Evolutionary conservation across 352 stramenopile species (phyloP).

Genomic region (Pythium volutum): DNA sequence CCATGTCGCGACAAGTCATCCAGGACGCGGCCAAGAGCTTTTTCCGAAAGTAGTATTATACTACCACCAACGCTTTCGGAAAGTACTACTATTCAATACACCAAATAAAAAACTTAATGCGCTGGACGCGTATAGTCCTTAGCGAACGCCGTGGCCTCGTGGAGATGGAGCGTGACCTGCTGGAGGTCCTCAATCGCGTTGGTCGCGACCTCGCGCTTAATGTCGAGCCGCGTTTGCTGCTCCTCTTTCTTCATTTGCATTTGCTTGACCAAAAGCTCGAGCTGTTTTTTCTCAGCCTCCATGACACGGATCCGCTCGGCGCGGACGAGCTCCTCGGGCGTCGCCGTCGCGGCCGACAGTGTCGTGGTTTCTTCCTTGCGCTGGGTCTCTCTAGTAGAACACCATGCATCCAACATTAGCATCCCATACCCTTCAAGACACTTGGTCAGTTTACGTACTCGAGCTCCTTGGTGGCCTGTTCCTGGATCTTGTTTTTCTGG

Average conservation of each 20-base stretch:
- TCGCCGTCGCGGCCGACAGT: constrained; percentile 10
- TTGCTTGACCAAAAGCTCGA: constrained; percentile 36
- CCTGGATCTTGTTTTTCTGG: constrained; percentile 36
- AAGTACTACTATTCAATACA: too few relatives aligned
- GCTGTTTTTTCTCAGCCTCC: constrained; percentile 46
- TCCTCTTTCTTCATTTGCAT: constrained; percentile 43
- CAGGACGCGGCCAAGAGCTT: constrained; percentile 69
- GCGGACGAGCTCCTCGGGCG: constrained; percentile 40
- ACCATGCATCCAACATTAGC: neutral
- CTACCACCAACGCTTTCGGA: too few relatives aligned
- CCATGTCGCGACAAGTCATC: constrained; percentile 54
- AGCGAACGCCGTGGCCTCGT: constrained; percentile 33
- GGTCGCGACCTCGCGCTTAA: constrained; percentile 40
- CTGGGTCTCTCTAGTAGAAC: constrained; percentile 8
- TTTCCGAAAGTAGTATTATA: constrained; percentile 31
- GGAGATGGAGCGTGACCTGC: constrained; percentile 30
- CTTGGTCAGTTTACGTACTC: constrained; percentile 5
- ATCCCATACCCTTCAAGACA: neutral
- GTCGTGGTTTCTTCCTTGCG: constrained; percentile 14
- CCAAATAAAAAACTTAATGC: too few relatives aligned
- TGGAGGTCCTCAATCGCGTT: constrained; percentile 47
- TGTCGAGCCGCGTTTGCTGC: constrained; percentile 37
- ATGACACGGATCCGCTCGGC: constrained; percentile 47
- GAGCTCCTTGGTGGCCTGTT: constrained; percentile 28
- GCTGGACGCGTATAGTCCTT: constrained; percentile 45